Base-by-base conservation (phyloP, 2,329 filamentous ascomycete genomes). In the Colletotrichum chrysophilum region DNA sequence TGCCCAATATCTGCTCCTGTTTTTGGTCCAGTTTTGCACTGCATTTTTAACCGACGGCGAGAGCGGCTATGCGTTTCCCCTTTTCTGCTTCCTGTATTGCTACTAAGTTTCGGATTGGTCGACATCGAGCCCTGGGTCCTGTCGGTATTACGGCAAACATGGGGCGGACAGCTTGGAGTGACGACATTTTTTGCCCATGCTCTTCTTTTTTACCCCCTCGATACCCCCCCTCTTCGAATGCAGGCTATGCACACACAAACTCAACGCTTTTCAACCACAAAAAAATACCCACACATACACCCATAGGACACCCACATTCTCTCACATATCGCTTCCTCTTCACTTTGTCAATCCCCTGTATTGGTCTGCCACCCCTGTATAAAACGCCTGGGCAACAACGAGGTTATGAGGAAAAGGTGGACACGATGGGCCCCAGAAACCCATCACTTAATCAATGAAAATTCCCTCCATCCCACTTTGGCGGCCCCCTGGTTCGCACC, bases 371-470 rank as follows among this genome's bases (percentile, higher is more conserved):
- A 64, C 43, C 73, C 73, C 66, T 75, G 73, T 75, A 73, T 64
- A 60, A 68, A 65, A 68, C 21, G 38, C 48, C 64, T 73, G 70
- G 70, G 64, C 73, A 69, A 71, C 55, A 67, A 68, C 58, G 73
- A 75, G 70, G 64, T 65, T 68, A 75, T 73, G 73, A 75, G 68
- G 55, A 68, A 32, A 73, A 73, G 73, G 73, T 68, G 73, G 73
- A 73, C 70, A 75, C 73, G 28, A 75, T 75, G 73, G 73, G 48
- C 64, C 73, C 70, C 26, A 32, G 30, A 60, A 61, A 62, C 34
- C 70, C 73, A 65, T 71, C 70, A 64, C 62, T 61, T 73, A 75
- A 76, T 70, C 74, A 76, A 76, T 75, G 70, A 76, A 74, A 76
- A 75, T 61, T 75, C 66, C 64, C 60, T 76, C 55, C 38, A 74